Evolutionary conservation across 345 rosid genomes (phyloP).

Genomic region (Eucalyptus pauciflora): DNA sequence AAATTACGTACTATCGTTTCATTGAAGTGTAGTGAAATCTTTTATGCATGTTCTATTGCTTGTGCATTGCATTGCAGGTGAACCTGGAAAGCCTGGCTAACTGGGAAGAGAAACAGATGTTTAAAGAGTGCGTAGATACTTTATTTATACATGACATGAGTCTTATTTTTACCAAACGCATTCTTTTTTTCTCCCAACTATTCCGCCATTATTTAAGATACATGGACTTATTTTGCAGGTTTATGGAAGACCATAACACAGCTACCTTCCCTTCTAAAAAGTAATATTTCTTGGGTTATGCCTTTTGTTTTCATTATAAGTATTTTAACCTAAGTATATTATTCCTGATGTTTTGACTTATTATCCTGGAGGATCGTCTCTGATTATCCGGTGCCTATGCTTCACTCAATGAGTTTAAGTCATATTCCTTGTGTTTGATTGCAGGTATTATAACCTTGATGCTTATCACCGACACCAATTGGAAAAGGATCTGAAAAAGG

Average conservation of each 20-base stretch:
- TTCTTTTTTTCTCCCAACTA: neutral
- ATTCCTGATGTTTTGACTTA: neutral
- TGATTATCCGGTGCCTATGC: neutral
- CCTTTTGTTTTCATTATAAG: neutral
- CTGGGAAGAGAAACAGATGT: slow-evolving; percentile 99
- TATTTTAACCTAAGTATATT: neutral
- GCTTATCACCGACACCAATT: slow-evolving; percentile 63
- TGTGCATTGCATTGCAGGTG: slow-evolving; percentile 27
- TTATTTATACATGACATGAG: neutral
- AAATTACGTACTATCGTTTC: neutral
- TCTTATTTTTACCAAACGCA: neutral
- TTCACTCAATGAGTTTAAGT: neutral
- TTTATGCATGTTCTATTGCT: neutral
- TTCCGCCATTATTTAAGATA: neutral
- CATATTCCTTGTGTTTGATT: neutral
- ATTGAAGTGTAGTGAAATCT: neutral
- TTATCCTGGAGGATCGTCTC: neutral
- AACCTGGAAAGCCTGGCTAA: slow-evolving; percentile 85
- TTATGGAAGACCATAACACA: slow-evolving; percentile 97
- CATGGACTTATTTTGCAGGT: slow-evolving; percentile 28
- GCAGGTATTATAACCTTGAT: slow-evolving; percentile 84
- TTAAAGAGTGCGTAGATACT: slow-evolving; percentile 49
- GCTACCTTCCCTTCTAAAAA: slow-evolving; percentile 96
- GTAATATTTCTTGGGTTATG: slow-evolving; percentile 27
- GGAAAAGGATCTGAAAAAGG: slow-evolving; percentile 63